These are phyloP conservation scores for Quercus aquifolioides DNA, from an alignment of 306 rosid genomes.

Conservation along the genomic window DNA sequence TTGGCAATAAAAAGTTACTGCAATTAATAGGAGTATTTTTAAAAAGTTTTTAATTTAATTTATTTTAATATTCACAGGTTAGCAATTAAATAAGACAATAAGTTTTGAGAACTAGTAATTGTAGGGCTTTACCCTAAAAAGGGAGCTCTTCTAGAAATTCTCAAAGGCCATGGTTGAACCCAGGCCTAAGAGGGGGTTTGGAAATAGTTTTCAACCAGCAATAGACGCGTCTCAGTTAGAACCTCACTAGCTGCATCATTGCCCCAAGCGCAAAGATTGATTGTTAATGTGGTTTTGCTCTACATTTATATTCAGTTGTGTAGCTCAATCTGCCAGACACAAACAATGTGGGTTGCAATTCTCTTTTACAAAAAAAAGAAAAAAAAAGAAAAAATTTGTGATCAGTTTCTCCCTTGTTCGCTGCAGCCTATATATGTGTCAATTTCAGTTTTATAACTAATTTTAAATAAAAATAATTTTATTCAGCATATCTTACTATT, in stretches of 20 bases:
- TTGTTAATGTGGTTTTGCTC: rapidly evolving
- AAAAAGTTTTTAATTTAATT: too few relatives aligned
- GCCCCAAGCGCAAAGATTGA: slow-evolving; percentile 16
- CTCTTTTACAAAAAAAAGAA: not conserved
- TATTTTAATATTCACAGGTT: too few relatives aligned
- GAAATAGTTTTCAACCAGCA: slow-evolving; percentile 24
- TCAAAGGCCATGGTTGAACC: slow-evolving; percentile 18
- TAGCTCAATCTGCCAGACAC: not conserved
- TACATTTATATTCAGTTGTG: not conserved
- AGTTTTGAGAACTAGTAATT: not conserved
- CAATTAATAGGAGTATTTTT: too few relatives aligned
- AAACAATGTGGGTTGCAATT: slow-evolving; percentile 3
- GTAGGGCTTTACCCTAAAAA: slow-evolving; percentile 22
- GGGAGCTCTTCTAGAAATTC: slow-evolving; percentile 41
- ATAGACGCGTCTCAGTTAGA: slow-evolving; percentile 20
- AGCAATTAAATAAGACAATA: too few relatives aligned
- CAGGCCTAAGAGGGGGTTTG: slow-evolving; percentile 14
- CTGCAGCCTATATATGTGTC: too few relatives aligned
- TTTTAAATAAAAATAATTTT: too few relatives aligned
- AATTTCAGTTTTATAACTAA: too few relatives aligned
- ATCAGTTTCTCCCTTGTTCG: not conserved
- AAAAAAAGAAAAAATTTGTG: not conserved
- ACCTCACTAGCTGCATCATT: slow-evolving; percentile 29
- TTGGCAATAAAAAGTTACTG: too few relatives aligned
- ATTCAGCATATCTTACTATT: too few relatives aligned